Evolutionary conservation across 352 stramenopile genomes (phyloP).

Genomic region (Elongisporangium anandrum): DNA sequence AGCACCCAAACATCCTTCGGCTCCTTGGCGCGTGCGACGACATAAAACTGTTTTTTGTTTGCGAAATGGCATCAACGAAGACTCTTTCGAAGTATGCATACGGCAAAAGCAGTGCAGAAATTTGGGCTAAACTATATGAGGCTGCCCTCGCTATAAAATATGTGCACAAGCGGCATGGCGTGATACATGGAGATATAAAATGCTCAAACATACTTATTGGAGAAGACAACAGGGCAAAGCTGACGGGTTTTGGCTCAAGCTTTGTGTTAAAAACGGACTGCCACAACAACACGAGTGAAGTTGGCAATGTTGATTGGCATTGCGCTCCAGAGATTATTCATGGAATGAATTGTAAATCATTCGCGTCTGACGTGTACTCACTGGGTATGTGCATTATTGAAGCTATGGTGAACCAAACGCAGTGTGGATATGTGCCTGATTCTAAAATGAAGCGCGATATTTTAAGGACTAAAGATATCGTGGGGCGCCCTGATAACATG

Average conservation of each 20-base stretch:
- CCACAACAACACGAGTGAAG: no score
- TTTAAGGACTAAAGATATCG: not conserved
- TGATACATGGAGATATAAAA: slow-evolving; percentile 24
- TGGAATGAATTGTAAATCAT: slow-evolving; percentile 2
- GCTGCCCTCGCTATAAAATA: slow-evolving; percentile 16
- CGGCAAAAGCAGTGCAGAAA: not conserved
- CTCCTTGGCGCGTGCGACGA: slow-evolving; percentile 7
- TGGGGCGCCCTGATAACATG: not conserved
- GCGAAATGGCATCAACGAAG: not conserved
- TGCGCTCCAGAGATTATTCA: slow-evolving; percentile 6
- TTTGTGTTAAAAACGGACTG: slow-evolving; percentile 1
- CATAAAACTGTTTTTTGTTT: slow-evolving; percentile 9
- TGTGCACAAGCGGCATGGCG: slow-evolving; percentile 8
- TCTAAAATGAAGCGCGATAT: not conserved
- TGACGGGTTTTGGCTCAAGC: slow-evolving; percentile 20
- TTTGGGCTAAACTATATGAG: slow-evolving; percentile 8
- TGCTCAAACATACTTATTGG: slow-evolving; percentile 21
- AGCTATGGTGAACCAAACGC: not conserved
- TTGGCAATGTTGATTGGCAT: slow-evolving; percentile 12
- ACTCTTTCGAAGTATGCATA: not conserved
- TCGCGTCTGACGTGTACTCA: slow-evolving; percentile 19
- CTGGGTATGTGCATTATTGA: slow-evolving; percentile 30
- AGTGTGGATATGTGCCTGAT: not conserved
- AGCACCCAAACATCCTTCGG: slow-evolving; percentile 6
- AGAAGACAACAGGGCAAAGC: slow-evolving; percentile 9